Percentiles rank a stretch among this genome's conserved stretches.
Evolutionary conservation across 805 yeast genomes (phyloP).

Genomic region (Trichomonascus vanleenenianus): DNA sequence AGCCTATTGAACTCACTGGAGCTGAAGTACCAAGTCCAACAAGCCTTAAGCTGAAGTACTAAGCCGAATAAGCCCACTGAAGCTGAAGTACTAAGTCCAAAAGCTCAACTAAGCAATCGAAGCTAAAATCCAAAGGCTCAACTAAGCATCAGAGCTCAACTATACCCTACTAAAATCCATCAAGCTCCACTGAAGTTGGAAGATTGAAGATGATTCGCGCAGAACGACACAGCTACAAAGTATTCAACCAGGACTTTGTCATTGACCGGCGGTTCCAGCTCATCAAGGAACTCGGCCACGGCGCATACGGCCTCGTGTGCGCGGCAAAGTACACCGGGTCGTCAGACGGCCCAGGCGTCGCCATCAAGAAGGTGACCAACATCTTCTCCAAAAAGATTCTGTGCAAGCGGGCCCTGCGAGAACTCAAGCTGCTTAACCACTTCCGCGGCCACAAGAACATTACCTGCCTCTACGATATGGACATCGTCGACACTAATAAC

Average conservation of each 20-base stretch:
- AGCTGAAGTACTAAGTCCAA: no score
- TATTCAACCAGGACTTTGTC: conserved; percentile 84
- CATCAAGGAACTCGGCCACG: conserved; percentile 92
- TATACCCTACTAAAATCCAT: no score
- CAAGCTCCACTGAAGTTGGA: no score
- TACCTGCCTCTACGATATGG: conserved; percentile 90
- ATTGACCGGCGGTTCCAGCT: conserved; percentile 84
- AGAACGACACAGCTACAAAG: conserved; percentile 44
- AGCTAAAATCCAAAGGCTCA: no score
- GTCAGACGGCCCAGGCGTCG: conserved; percentile 75
- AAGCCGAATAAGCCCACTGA: no score
- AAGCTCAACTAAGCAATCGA: no score
- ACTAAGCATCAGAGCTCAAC: no score
- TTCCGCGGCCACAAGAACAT: conserved; percentile 95
- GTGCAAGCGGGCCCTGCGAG: conserved; percentile 87
- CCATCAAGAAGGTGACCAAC: conserved; percentile 93
- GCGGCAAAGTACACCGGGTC: conserved; percentile 76
- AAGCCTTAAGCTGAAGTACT: no score
- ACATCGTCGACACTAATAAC: conserved; percentile 68
- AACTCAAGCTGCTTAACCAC: conserved; percentile 80
- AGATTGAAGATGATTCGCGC: conserved; percentile 3
- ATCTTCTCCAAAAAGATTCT: conserved; percentile 85
- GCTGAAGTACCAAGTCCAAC: no score
- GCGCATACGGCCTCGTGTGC: conserved; percentile 96
- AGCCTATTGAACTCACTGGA: no score